These are phyloP conservation scores for Mycosarcoma mackinlayi DNA, from an alignment of 1,284 basidiomycete species.

Conservation along the genomic window DNA sequence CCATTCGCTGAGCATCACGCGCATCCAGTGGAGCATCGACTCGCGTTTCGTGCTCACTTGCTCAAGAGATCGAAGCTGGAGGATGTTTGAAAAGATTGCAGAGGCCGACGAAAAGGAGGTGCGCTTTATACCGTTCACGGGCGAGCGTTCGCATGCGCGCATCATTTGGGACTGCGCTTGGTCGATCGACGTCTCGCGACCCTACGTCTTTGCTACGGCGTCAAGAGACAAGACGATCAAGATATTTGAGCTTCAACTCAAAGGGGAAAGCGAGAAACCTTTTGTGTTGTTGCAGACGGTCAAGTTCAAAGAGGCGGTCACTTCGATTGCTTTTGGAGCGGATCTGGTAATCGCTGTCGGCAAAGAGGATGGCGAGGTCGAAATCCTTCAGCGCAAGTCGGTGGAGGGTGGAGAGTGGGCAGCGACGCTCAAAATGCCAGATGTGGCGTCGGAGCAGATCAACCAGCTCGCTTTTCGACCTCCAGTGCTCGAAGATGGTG, in stretches of 20 bases:
- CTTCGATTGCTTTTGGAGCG: constrained; percentile 44
- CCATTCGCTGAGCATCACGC: constrained; percentile 88
- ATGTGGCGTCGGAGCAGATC: constrained; percentile 59
- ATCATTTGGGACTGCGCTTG: constrained; percentile 97
- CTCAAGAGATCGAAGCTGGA: constrained; percentile 92
- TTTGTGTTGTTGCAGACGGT: constrained; percentile 38
- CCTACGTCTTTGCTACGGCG: constrained; percentile 84
- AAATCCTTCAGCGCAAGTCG: constrained; percentile 70
- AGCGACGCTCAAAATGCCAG: constrained; percentile 20
- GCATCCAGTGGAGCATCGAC: constrained; percentile 86
- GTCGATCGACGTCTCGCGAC: constrained; percentile 71
- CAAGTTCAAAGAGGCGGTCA: constrained; percentile 48
- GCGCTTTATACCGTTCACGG: constrained; percentile 44
- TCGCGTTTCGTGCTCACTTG: constrained; percentile 83
- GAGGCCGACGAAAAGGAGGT: constrained; percentile 1
- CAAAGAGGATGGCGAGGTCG: constrained; percentile 91
- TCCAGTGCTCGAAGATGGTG: constrained; percentile 37
- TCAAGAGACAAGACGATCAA: constrained; percentile 92
- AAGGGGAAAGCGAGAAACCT: constrained; percentile 21
- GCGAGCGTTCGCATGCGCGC: constrained; percentile 83
- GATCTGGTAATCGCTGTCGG: constrained; percentile 80
- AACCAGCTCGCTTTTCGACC: constrained; percentile 59
- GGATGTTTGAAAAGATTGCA: constrained; percentile 74
- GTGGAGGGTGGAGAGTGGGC: constrained; percentile 17
- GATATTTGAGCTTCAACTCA: constrained; percentile 38